Evolutionary conservation across 2,329 filamentous ascomycete genomes (phyloP).

Genomic region (Aureobasidium sp.): DNA sequence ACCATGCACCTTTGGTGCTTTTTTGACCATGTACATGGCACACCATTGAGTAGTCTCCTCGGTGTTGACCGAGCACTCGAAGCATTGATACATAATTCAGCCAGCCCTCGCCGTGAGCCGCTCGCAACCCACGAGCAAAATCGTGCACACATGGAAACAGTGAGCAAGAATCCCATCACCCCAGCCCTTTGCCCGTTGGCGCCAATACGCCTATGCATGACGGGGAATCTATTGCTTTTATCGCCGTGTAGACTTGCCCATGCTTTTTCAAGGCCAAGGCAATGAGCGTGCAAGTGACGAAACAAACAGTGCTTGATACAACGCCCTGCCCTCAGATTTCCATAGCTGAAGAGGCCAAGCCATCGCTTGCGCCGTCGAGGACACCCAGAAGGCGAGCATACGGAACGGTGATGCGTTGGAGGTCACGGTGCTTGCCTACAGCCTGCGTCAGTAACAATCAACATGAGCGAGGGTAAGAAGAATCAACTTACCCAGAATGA

Average conservation of each 20-base stretch:
- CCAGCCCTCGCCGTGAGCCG: not conserved
- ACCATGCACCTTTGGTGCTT: not conserved
- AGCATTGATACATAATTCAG: not conserved
- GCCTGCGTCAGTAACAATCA: not conserved
- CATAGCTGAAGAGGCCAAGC: constrained; percentile 1
- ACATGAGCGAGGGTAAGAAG: not conserved
- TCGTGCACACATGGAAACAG: not conserved
- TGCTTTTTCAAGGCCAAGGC: not conserved
- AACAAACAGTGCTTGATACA: not conserved
- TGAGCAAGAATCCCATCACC: not conserved
- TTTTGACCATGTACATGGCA: not conserved
- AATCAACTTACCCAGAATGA: constrained; percentile 70
- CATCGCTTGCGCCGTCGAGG: constrained; percentile 23
- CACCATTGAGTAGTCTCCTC: not conserved
- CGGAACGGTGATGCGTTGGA: constrained; percentile 89
- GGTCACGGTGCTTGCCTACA: constrained; percentile 87
- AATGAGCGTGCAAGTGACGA: not conserved
- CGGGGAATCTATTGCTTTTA: not conserved
- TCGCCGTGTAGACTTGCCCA: not conserved
- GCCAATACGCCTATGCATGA: not conserved
- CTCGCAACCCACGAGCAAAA: not conserved
- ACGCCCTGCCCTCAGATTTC: not conserved
- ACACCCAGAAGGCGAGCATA: constrained; percentile 77
- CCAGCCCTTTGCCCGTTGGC: not conserved
- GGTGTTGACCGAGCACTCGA: not conserved